Conservation (phyloP, 2,329 filamentous ascomycete species). For the Cladosporium austrohemisphaericum region DNA sequence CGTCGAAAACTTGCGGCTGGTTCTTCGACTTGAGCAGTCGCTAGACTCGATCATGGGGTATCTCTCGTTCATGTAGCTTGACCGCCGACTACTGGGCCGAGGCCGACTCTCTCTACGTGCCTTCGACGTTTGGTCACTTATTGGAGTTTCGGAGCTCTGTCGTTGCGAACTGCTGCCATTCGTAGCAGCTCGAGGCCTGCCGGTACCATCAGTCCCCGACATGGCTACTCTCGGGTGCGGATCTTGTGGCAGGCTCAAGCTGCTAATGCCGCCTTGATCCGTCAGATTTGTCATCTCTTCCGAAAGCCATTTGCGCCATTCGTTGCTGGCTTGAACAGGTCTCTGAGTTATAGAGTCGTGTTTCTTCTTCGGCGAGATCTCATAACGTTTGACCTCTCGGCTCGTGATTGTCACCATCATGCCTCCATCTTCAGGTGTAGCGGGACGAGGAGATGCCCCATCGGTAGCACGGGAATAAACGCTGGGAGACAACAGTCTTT, state of each 20-base stretch:
- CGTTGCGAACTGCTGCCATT: neutral
- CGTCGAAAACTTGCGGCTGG: conserved; percentile 9
- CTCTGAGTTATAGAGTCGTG: neutral
- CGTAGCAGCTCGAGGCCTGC: neutral
- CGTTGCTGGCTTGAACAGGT: conserved; percentile 36
- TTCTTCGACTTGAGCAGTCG: conserved; percentile 24
- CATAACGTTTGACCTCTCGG: conserved; percentile 42
- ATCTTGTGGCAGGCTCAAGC: conserved; percentile 2
- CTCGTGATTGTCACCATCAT: conserved; percentile 44
- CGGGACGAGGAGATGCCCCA: conserved; percentile 33
- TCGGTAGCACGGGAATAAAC: conserved; percentile 45
- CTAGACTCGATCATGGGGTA: conserved; percentile 40
- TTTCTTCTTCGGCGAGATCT: conserved; percentile 30
- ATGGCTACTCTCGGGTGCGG: neutral
- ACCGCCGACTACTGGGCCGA: conserved; percentile 19
- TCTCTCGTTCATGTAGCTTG: conserved; percentile 43
- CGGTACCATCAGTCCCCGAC: neutral
- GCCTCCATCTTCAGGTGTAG: conserved; percentile 27
- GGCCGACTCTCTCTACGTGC: conserved; percentile 21
- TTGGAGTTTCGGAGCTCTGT: conserved; percentile 14
- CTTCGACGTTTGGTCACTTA: conserved; percentile 12
- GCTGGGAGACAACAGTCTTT: conserved; percentile 41
- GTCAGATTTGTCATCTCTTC: conserved; percentile 42
- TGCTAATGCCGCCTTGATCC: conserved; percentile 20
- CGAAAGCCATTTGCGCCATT: conserved; percentile 47